Percentiles rank a stretch among this genome's conserved stretches.
These are phyloP conservation scores for Dalbergia cochinchinensis DNA, from an alignment of 306 rosid genomes.

Conservation along the genomic window DNA sequence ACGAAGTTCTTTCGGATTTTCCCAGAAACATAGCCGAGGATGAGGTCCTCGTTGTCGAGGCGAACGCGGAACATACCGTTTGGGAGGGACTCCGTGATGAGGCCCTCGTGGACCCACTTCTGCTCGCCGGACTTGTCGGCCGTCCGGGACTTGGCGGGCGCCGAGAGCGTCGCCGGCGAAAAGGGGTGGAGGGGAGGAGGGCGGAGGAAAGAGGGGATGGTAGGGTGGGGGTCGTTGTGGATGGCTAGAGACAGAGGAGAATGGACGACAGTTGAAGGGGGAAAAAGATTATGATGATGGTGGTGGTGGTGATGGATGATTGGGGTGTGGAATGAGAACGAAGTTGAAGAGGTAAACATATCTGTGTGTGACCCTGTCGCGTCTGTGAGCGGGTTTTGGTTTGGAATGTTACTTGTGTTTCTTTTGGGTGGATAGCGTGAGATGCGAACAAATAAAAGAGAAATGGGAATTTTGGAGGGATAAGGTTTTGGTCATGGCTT, in stretches of 20 bases:
- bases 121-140: constrained; percentile 58
- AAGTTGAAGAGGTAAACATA: constrained; percentile 42
- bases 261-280: background rate
- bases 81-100: constrained; percentile 61
- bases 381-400: background rate
- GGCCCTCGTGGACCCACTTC: constrained; percentile 61
- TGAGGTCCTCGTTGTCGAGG: constrained; percentile 59
- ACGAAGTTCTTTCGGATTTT: constrained; percentile 59
- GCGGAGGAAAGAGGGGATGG: constrained; percentile 42
- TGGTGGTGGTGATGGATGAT: constrained; percentile 26
- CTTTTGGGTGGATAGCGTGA: background rate
- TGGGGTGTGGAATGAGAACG: constrained; percentile 38
- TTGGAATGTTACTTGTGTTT: background rate
- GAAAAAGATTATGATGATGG: background rate
- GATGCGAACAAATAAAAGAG: background rate
- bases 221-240: background rate
- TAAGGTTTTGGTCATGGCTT: background rate
- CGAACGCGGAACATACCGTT: constrained; percentile 67
- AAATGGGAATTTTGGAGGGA: background rate
- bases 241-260: background rate
- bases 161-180: background rate
- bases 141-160: constrained; percentile 46
- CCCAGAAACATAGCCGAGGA: constrained; percentile 64
- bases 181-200: constrained; percentile 16
- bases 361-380: background rate